A percentile compares a stretch with the other conserved stretches of the same genome.
Conservation (phyloP, 2,329 filamentous ascomycete genomes). For the Botrytis fabae region DNA sequence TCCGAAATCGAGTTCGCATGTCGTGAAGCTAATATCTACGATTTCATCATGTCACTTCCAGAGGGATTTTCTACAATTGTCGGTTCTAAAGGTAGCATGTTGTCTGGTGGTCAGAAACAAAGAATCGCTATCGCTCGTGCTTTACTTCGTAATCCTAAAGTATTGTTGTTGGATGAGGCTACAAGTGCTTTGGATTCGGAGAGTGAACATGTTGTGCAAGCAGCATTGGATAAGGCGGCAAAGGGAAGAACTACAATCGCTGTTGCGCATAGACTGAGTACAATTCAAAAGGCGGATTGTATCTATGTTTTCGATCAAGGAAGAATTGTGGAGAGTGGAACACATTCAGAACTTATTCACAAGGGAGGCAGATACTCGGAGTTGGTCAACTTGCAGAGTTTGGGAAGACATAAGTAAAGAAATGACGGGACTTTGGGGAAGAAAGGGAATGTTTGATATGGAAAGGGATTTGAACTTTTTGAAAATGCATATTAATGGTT, state of each 20-base stretch:
- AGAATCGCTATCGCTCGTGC: slow-evolving; percentile 88
- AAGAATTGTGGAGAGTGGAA: slow-evolving; percentile 79
- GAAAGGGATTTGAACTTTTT: neutral
- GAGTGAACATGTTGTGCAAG: slow-evolving; percentile 77
- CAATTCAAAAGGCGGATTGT: slow-evolving; percentile 90
- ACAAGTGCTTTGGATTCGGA: slow-evolving; percentile 76
- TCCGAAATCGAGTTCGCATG: slow-evolving; percentile 75
- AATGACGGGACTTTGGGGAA: neutral
- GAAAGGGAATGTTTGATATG: neutral
- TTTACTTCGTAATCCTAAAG: slow-evolving; percentile 84
- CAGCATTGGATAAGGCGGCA: slow-evolving; percentile 76
- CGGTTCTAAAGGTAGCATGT: slow-evolving; percentile 79
- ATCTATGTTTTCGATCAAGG: slow-evolving; percentile 98
- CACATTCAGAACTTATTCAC: slow-evolving; percentile 70
- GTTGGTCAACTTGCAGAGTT: slow-evolving; percentile 76
- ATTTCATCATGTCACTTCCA: slow-evolving; percentile 83
- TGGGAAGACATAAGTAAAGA: slow-evolving; percentile 52
- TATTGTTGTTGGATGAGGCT: slow-evolving; percentile 81
- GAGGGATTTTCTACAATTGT: slow-evolving; percentile 85
- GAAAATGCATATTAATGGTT: neutral
- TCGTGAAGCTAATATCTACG: slow-evolving; percentile 88
- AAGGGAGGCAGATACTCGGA: slow-evolving; percentile 73
- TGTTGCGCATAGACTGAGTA: slow-evolving; percentile 87
- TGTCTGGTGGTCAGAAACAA: slow-evolving; percentile 93
- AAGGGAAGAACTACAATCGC: slow-evolving; percentile 89